These are phyloP conservation scores for Diaporthe eres DNA, from an alignment of 2,329 filamentous ascomycete species.

Conservation along the genomic window DNA sequence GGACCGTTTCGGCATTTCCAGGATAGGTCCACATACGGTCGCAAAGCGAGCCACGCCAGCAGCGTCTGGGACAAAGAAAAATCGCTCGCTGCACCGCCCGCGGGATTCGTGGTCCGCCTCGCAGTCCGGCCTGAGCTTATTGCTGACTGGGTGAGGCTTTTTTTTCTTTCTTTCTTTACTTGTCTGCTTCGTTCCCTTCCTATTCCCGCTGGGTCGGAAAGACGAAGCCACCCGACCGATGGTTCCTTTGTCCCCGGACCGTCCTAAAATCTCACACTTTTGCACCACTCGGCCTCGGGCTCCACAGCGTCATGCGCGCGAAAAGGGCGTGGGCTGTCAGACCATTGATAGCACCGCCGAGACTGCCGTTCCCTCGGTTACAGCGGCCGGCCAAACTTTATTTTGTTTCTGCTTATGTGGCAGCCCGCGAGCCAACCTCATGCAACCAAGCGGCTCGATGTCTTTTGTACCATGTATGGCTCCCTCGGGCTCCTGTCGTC, in stretches of 20 bases:
- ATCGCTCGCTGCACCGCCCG: conserved; percentile 7
- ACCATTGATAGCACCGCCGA: background rate
- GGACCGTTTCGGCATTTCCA: conserved; percentile 7
- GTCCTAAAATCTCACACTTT: conserved; percentile 24
- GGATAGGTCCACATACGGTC: background rate
- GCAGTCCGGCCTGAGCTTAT: conserved; percentile 10
- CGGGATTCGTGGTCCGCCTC: conserved; percentile 17
- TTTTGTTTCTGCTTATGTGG: background rate
- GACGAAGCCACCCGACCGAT: background rate
- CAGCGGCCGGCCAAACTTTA: conserved; percentile 8
- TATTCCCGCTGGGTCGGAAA: background rate
- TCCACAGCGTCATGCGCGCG: conserved; percentile 21
- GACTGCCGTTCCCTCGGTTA: conserved; percentile 19
- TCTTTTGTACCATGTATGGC: background rate
- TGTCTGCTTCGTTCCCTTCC: background rate
- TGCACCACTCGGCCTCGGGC: background rate
- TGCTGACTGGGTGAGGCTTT: conserved; percentile 3
- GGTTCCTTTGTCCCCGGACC: background rate
- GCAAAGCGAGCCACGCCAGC: conserved; percentile 2
- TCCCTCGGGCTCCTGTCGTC: background rate
- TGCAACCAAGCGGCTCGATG: background rate
- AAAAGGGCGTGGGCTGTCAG: background rate
- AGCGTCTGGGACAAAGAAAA: background rate
- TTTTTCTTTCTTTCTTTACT: background rate
- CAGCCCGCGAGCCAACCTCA: background rate